These are phyloP conservation scores for Xylaria telfairii DNA, from an alignment of 495 filamentous ascomycete species.

Conservation along the genomic window DNA sequence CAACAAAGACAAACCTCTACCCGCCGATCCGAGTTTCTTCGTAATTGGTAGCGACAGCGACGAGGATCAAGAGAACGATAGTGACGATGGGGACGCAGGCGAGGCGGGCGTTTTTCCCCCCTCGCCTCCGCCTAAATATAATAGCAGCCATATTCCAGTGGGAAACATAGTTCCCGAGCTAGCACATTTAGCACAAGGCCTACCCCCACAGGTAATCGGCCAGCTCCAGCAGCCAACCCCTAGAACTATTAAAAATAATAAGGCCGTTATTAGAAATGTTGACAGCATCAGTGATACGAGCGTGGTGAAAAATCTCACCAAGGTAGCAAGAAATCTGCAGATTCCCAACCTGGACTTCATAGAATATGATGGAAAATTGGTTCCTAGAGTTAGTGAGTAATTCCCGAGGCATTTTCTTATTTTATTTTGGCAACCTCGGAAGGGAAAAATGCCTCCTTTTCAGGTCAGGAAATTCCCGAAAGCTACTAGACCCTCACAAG, in stretches of 20 bases:
- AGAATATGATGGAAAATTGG: conserved; percentile 4
- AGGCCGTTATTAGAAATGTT: neutral
- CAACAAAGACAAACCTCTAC: neutral
- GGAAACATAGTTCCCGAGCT: conserved; percentile 8
- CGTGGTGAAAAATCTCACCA: conserved; percentile 25
- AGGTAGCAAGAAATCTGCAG: conserved; percentile 14
- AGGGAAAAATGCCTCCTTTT: too few species aligned
- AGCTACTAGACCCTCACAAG: neutral
- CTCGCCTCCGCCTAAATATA: conserved; percentile 3
- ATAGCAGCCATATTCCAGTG: neutral
- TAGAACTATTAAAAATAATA: neutral
- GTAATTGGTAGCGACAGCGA: neutral
- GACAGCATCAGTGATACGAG: conserved; percentile 13
- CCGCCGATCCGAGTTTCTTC: neutral
- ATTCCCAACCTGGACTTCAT: conserved; percentile 15
- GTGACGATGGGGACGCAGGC: neutral
- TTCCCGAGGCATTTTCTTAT: neutral
- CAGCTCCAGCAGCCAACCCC: conserved; percentile 23
- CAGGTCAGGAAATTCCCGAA: neutral
- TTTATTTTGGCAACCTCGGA: neutral
- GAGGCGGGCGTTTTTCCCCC: neutral
- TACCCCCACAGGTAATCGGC: too few species aligned
- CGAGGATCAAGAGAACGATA: neutral
- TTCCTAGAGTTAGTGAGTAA: neutral
- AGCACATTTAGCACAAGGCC: neutral